phyloP scores from a whole-genome alignment of 2,329 filamentous ascomycete species.

The Penicillium frequentans region DNA sequence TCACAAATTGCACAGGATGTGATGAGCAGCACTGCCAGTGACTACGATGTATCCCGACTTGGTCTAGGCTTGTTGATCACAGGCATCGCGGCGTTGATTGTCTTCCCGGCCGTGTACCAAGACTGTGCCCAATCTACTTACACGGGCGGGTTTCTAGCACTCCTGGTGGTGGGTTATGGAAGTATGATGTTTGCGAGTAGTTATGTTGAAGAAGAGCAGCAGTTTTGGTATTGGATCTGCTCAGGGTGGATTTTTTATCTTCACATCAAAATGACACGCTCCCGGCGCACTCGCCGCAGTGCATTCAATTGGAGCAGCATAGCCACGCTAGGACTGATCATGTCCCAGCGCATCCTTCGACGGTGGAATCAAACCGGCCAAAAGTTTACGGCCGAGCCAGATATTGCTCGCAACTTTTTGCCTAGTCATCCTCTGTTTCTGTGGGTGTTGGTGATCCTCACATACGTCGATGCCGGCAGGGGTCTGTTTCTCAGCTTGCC shows the following conservation, averaged over 20 bases:
- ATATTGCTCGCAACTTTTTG: slow-evolving; percentile 75
- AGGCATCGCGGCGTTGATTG: slow-evolving; percentile 44
- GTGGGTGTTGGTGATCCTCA: slow-evolving; percentile 70
- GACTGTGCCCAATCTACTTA: slow-evolving; percentile 28
- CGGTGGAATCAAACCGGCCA: slow-evolving; percentile 98
- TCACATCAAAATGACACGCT: slow-evolving; percentile 35
- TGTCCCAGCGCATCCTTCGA: slow-evolving; percentile 65
- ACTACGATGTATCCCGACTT: slow-evolving; percentile 70
- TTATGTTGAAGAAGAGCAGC: slow-evolving; percentile 96
- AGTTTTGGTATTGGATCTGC: slow-evolving; percentile 95
- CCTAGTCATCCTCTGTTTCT: slow-evolving; percentile 64
- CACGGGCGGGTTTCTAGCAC: slow-evolving; percentile 42
- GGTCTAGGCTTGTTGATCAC: slow-evolving; percentile 38
- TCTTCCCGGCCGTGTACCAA: slow-evolving; percentile 31
- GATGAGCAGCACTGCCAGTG: slow-evolving; percentile 88
- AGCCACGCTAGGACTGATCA: slow-evolving; percentile 53
- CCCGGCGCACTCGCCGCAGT: not conserved
- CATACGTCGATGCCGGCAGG: slow-evolving; percentile 64
- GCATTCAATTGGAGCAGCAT: slow-evolving; percentile 8
- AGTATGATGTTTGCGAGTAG: slow-evolving; percentile 97
- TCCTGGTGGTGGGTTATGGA: slow-evolving; percentile 65
- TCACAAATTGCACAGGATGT: slow-evolving; percentile 70
- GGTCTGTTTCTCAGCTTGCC: slow-evolving; percentile 40
- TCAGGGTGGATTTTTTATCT: slow-evolving; percentile 50
- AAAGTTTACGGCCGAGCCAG: slow-evolving; percentile 87